These are phyloP conservation scores for Fraxinus excelsior DNA, from an alignment of 257 asterid genomes.

Conservation along the genomic window DNA sequence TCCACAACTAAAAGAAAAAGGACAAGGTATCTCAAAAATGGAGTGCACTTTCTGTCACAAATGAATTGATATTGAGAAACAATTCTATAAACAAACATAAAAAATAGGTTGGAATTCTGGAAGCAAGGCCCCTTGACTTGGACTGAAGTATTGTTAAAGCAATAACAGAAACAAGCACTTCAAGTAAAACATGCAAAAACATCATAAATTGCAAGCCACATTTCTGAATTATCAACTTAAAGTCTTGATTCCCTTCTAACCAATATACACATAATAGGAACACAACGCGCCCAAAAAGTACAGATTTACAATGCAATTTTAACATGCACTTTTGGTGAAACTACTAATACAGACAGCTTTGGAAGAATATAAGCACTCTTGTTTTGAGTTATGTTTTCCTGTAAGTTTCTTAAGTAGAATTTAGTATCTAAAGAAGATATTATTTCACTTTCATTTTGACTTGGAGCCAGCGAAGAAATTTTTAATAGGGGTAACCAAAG, in stretches of 20 bases:
- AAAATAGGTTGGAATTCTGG: not conserved
- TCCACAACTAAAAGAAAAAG: not conserved
- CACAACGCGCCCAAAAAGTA: not conserved
- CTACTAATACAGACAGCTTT: not conserved
- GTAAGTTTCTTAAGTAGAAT: not conserved
- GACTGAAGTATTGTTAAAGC: slow-evolving; percentile 1
- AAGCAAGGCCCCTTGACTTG: slow-evolving; percentile 9
- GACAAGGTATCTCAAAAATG: no score
- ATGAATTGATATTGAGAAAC: not conserved
- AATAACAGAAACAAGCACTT: slow-evolving; percentile 2
- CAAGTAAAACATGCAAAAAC: not conserved
- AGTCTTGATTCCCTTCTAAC: not conserved
- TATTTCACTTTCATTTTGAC: not conserved
- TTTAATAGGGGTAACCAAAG: not conserved
- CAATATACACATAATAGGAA: not conserved
- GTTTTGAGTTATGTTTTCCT: not conserved
- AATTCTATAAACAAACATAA: not conserved
- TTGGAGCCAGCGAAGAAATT: not conserved
- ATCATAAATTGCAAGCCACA: slow-evolving; percentile 3
- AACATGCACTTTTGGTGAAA: not conserved
- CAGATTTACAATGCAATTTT: not conserved
- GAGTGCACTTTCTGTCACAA: not conserved
- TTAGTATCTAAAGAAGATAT: not conserved
- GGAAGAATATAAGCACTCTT: not conserved
- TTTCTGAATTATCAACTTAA: slow-evolving; percentile 10